Evolutionary conservation across 768 basidiomycete species (phyloP), one percentile per base, ranked within the genome.

Genomic region (Plicaturopsis crispa): DNA sequence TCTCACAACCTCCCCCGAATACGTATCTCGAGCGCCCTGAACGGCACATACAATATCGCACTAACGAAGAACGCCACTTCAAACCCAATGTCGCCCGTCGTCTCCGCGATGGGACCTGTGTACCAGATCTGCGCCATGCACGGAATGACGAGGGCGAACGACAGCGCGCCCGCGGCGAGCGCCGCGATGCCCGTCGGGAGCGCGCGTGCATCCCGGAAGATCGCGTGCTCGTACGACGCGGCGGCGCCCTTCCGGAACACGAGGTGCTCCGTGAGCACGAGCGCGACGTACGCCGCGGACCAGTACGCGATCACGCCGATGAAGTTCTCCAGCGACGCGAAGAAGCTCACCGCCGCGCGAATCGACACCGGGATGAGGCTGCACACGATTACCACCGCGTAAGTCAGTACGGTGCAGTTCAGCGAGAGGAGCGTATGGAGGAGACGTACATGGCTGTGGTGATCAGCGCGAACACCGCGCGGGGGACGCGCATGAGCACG

Each of bases 61-160:
- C 72, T 67, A 5, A 68, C 56, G 4, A 57, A 52, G 37, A 80
- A 73, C 0, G 80, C 80, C 12, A 78, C 56, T 42, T 82, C 66
- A 26, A 88, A 71, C 3, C 81, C 85, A 37, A 88, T 75, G 54
- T 88, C 85, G 3, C 85, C 85, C 8, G 78, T 66, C 6, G 50
- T 60, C 24, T 52, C 47, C 3, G 82, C 84, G 14, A 87, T 76
- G 0, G 83, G 84, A 1, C 85, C 85, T 3, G 61, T 56, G 50
- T 74, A 87, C 75, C 78, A 86, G 11, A 64, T 72, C 49, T 89
- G 83, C 41, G 72, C 61, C 75, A 88, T 88, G 35, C 65, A 75
- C 4, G 80, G 76, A 4, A 86, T 60, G 17, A 79, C 59, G 16
- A 84, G 62, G 5, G 60, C 73, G 38, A 77, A 76, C 2, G 76